Evolutionary conservation across 2,329 filamentous ascomycete species (phyloP), one percentile per base, ranked within the genome.

Genomic region (Aureobasidium melanogenum): DNA sequence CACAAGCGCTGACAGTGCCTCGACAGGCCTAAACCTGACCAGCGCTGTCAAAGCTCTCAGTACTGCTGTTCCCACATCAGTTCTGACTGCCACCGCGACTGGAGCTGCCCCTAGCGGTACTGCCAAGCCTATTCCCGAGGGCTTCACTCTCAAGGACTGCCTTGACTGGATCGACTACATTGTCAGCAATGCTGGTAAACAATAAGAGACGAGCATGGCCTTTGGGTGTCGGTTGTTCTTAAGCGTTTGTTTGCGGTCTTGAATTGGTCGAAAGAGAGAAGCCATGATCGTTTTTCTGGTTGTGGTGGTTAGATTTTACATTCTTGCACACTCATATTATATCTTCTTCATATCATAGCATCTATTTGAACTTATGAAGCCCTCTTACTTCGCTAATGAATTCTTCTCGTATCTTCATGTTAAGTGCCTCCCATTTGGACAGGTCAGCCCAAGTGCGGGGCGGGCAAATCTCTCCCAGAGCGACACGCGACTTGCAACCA

Each of bases 131-230:
- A 62, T 64, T 7, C 61, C 47, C 14, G 30, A 63, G 19, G 66
- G 65, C 36, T 59, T 66, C 60, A 66, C 59, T 10, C 56, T 69
- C 14, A 39, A 62, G 46, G 46, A 68, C 30, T 59, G 66, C 50
- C 61, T 69, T 17, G 65, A 65, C 22, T 68, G 67, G 67, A 64
- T 68, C 46, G 50, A 59, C 32, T 67, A 64, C 52, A 32, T 66
- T 46, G 54, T 46, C 8, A 57, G 41, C 39, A 36, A 56, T 19
- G 30, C 41, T 28, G 41, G 41, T 14, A 41, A 46, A 15, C 28
- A 46, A 28, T 36, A 28, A 22, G 9, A 2, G 30, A 26, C 2
- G 3, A 28, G 3, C 4, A 36, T 36, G 19, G n/a, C 7, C 26
- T 2, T 56, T 10, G 38, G 10, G 39, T 24, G 38, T 44, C 28